phyloP scores from a whole-genome alignment of 129 eudicot species.

The Centaurea solstitialis region DNA sequence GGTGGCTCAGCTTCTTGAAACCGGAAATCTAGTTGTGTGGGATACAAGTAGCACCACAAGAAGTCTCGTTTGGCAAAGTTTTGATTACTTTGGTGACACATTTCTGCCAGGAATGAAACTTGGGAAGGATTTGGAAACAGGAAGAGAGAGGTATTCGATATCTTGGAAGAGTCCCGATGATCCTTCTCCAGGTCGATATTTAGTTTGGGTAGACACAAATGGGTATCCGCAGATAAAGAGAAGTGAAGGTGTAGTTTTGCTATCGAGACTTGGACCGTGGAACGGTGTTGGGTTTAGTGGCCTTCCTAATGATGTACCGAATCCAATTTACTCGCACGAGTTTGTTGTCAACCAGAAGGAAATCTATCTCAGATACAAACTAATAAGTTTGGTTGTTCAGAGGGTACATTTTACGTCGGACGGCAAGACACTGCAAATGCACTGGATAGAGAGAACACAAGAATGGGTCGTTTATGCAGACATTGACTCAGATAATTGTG shows the following conservation, averaged over 20 bases:
- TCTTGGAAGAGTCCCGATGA: slow-evolving; percentile 41
- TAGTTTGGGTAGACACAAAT: neutral
- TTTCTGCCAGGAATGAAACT: slow-evolving; percentile 37
- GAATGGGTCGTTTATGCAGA: slow-evolving; percentile 20
- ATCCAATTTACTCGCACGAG: neutral
- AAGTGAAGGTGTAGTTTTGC: neutral
- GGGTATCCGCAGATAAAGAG: slow-evolving; percentile 39
- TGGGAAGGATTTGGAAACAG: slow-evolving; percentile 33
- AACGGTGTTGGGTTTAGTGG: slow-evolving; percentile 33
- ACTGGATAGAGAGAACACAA: slow-evolving; percentile 24
- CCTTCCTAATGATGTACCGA: neutral
- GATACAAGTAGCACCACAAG: neutral
- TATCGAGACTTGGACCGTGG: slow-evolving; percentile 34
- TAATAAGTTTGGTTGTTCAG: neutral
- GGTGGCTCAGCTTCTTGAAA: slow-evolving; percentile 31
- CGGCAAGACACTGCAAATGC: slow-evolving; percentile 14
- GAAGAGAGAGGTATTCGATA: slow-evolving; percentile 14
- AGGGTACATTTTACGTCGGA: slow-evolving; percentile 9
- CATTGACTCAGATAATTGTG: slow-evolving; percentile 26
- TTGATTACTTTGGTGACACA: slow-evolving; percentile 36
- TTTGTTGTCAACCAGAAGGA: slow-evolving; percentile 20
- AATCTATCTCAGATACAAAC: slow-evolving; percentile 13
- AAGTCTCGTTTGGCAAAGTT: slow-evolving; percentile 39
- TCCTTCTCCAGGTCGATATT: slow-evolving; percentile 36
- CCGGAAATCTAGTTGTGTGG: slow-evolving; percentile 32